Evolutionary conservation across 441 rosid genomes (phyloP).

Genomic region (Jatropha multifida): DNA sequence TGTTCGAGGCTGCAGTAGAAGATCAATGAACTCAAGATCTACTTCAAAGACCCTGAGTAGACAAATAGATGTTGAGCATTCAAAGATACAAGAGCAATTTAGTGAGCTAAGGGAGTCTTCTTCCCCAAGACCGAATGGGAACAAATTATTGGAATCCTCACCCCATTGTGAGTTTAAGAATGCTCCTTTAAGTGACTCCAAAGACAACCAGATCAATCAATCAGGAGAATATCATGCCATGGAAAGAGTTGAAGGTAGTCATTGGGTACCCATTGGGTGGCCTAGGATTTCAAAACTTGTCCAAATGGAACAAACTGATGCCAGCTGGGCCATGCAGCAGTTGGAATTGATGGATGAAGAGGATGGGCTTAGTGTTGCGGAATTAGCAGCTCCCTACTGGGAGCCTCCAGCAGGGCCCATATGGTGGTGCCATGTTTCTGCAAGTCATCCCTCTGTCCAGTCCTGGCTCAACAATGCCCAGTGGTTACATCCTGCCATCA

Average conservation of each 20-base stretch:
- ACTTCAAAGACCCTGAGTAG: conserved; percentile 30
- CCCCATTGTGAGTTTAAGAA: conserved; percentile 22
- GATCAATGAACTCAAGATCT: conserved; percentile 33
- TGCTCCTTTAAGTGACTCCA: conserved; percentile 39
- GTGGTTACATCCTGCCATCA: conserved; percentile 96
- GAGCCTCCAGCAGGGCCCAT: conserved; percentile 80
- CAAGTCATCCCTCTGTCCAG: conserved; percentile 57
- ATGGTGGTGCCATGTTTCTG: conserved; percentile 95
- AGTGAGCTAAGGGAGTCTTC: conserved; percentile 36
- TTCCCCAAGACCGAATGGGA: conserved; percentile 26
- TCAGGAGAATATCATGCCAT: conserved; percentile 31
- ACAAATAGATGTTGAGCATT: conserved; percentile 25
- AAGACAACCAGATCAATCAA: conserved; percentile 35
- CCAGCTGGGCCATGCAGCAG: conserved; percentile 58
- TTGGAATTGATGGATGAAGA: conserved; percentile 53
- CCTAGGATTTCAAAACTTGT: conserved; percentile 71
- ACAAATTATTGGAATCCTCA: conserved; percentile 31
- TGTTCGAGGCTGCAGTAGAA: conserved; percentile 44
- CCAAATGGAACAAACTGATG: conserved; percentile 65
- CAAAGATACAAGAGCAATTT: conserved; percentile 28
- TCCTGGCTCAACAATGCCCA: conserved; percentile 72
- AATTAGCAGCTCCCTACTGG: conserved; percentile 96
- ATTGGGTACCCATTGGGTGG: conserved; percentile 96
- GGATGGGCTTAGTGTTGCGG: conserved; percentile 71
- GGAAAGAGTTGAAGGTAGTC: conserved; percentile 60